phyloP scores from a whole-genome alignment of 139 green algal species.

The Diplosphaera chodatii region DNA sequence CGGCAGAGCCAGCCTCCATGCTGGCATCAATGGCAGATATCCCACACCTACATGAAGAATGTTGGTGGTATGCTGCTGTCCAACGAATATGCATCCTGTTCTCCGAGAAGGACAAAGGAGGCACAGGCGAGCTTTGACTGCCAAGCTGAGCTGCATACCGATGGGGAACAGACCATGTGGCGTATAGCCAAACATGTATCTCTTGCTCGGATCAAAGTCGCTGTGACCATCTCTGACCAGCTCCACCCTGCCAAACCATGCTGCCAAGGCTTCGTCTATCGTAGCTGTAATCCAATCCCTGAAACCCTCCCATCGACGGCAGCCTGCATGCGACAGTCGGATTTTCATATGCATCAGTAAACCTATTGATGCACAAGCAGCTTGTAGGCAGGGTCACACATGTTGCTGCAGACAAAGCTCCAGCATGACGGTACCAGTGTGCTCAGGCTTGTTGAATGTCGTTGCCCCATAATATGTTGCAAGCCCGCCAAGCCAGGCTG shows the following conservation, averaged over 20 bases:
- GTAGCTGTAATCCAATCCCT: constrained; percentile 47
- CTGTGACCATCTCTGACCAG: constrained; percentile 33
- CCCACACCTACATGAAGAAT: constrained; percentile 41
- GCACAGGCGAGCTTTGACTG: too few species aligned
- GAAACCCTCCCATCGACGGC: constrained; percentile 53
- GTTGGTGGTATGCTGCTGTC: too few species aligned
- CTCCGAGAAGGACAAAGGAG: too few species aligned
- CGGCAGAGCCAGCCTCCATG: constrained; percentile 37
- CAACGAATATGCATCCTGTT: too few species aligned
- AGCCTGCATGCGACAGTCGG: constrained; percentile 27
- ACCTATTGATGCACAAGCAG: too few species aligned
- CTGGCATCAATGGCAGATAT: constrained; percentile 59
- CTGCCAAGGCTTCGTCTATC: constrained; percentile 43
- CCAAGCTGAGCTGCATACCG: constrained; percentile 26
- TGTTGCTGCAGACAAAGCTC: too few species aligned
- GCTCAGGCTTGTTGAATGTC: constrained; percentile 38
- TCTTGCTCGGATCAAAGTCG: constrained; percentile 17
- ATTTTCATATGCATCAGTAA: too few species aligned
- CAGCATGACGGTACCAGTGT: constrained; percentile 45
- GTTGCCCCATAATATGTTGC: constrained; percentile 63
- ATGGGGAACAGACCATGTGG: constrained; percentile 79
- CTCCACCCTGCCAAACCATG: constrained; percentile 57
- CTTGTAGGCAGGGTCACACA: neutral
- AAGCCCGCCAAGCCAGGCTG: constrained; percentile 38
- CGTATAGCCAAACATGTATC: constrained; percentile 70